A percentile compares a stretch with the other conserved stretches of the same genome.
Conservation (phyloP, 2,329 filamentous ascomycete genomes). For the Allantophomopsis cytisporea region DNA sequence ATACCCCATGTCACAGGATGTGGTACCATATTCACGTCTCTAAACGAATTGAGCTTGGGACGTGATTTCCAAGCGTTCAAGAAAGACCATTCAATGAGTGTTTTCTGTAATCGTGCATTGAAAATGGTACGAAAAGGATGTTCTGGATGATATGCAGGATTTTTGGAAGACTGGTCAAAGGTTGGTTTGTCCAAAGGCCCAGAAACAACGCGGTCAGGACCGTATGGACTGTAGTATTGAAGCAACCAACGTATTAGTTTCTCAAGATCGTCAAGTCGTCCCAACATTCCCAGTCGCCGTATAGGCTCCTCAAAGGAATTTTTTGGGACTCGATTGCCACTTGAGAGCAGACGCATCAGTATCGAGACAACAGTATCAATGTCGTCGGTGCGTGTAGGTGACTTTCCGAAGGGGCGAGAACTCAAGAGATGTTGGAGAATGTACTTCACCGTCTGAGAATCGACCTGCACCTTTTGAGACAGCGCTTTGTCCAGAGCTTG, state of each 20-base stretch:
- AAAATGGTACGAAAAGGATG: conserved; percentile 27
- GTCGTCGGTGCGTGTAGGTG: conserved; percentile 14
- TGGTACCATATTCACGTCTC: background rate
- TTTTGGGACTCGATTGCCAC: conserved; percentile 25
- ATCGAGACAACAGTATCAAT: conserved; percentile 25
- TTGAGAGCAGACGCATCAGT: conserved; percentile 30
- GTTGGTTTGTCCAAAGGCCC: conserved; percentile 1
- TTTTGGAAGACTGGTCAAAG: background rate
- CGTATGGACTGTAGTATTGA: conserved; percentile 19
- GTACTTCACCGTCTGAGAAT: conserved; percentile 25
- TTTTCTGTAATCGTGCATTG: conserved; percentile 24
- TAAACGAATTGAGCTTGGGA: background rate
- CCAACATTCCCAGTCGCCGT: conserved; percentile 42
- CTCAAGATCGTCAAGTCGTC: conserved; percentile 34
- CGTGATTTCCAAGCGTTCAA: conserved; percentile 7
- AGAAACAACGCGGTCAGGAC: background rate
- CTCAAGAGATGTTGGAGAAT: conserved; percentile 25
- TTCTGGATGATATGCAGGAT: conserved; percentile 9
- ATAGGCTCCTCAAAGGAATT: conserved; percentile 42
- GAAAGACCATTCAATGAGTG: conserved; percentile 36
- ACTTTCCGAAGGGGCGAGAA: conserved; percentile 15
- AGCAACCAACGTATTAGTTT: conserved; percentile 35
- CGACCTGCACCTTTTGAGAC: conserved; percentile 22
- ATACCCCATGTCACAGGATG: conserved; percentile 8
- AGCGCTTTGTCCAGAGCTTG: background rate